Conservation (phyloP, 2,329 filamentous ascomycete genomes). For the Penicillium rolfsii region DNA sequence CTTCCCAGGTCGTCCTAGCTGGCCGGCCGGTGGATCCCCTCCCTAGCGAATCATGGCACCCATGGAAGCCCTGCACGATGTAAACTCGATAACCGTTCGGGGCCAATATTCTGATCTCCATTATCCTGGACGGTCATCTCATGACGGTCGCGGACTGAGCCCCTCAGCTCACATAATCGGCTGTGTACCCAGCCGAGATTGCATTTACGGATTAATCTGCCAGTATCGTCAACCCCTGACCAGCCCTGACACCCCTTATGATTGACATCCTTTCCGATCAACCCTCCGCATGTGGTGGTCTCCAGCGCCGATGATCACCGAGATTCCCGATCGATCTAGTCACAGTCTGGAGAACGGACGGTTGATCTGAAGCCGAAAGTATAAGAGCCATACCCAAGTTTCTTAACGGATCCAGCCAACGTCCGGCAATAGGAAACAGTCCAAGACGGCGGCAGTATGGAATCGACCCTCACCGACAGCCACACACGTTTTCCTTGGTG, state of each 20-base stretch:
- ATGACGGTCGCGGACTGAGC: too few species aligned
- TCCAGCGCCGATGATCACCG: conserved; percentile 14
- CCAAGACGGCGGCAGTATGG: not conserved
- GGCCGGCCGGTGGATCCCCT: not conserved
- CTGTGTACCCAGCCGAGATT: too few species aligned
- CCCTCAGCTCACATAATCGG: not conserved
- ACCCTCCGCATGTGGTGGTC: not conserved
- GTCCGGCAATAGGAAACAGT: not conserved
- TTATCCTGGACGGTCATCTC: not conserved
- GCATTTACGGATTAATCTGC: too few species aligned
- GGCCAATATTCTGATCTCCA: not conserved
- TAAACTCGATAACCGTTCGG: not conserved
- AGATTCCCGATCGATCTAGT: conserved; percentile 17
- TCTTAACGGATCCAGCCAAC: not conserved
- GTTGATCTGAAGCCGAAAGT: not conserved
- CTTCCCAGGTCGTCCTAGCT: not conserved
- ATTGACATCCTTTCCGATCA: conserved; percentile 14
- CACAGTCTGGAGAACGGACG: not conserved
- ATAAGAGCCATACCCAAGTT: not conserved
- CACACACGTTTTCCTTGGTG: not conserved
- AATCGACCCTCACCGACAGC: not conserved
- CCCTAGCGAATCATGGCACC: not conserved
- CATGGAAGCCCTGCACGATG: too few species aligned
- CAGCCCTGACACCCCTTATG: not conserved
- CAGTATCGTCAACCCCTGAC: not conserved